A percentile compares a stretch with the other conserved stretches of the same genome.
These are phyloP conservation scores for Oidiodendron maius DNA, from an alignment of 495 filamentous ascomycete genomes.

Conservation along the genomic window DNA sequence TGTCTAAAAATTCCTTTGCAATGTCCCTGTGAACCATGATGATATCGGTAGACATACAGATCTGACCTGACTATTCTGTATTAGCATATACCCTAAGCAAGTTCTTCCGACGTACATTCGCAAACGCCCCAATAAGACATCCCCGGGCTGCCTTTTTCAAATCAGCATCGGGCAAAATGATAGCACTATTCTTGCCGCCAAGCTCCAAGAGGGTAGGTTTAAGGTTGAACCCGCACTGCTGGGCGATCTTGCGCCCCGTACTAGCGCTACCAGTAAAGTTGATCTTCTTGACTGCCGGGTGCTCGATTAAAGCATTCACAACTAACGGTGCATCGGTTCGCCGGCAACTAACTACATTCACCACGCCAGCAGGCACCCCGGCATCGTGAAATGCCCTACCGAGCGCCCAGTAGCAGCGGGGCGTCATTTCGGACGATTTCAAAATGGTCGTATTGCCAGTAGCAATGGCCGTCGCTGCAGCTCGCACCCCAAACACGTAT, in stretches of 20 bases:
- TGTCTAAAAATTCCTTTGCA: slow-evolving; percentile 56
- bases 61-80: slow-evolving; percentile 49
- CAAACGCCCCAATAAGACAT: slow-evolving; percentile 44
- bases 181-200: slow-evolving; percentile 45
- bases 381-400: slow-evolving; percentile 66
- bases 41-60: slow-evolving; percentile 88
- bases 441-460: slow-evolving; percentile 71
- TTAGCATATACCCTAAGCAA: not conserved
- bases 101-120: slow-evolving; percentile 24
- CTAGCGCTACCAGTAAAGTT: slow-evolving; percentile 59
- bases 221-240: slow-evolving; percentile 25
- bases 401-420: slow-evolving; percentile 68
- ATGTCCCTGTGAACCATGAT: slow-evolving; percentile 74
- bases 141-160: slow-evolving; percentile 46
- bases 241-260: slow-evolving; percentile 51
- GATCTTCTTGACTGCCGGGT: slow-evolving; percentile 50
- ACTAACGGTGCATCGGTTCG: slow-evolving; percentile 45
- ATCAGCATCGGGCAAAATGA: slow-evolving; percentile 60
- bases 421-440: slow-evolving; percentile 71
- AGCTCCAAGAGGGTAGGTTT: slow-evolving; percentile 15
- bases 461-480: slow-evolving; percentile 67
- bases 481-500: slow-evolving; percentile 59
- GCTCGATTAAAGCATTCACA: slow-evolving; percentile 45
- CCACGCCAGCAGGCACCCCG: slow-evolving; percentile 55
- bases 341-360: slow-evolving; percentile 50